phyloP scores from a whole-genome alignment of 306 rosid species.

The Quercus gilva region DNA sequence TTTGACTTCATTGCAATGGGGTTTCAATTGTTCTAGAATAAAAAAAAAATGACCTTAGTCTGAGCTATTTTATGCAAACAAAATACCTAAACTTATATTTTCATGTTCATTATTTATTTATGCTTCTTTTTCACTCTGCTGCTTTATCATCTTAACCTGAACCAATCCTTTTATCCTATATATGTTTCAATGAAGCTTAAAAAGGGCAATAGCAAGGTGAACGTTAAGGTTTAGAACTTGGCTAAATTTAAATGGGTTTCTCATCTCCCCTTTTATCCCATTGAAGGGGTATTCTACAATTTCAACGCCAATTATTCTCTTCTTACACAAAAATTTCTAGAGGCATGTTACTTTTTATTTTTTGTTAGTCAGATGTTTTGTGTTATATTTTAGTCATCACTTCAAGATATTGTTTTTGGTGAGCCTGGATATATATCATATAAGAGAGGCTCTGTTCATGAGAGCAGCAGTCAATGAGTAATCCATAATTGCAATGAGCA shows the following conservation, averaged over 20 bases:
- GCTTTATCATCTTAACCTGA: background rate
- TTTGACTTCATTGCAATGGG: background rate
- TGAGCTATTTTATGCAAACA: background rate
- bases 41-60: background rate
- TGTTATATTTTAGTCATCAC: background rate
- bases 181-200: background rate
- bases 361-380: background rate
- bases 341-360: background rate
- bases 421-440: background rate
- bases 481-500: background rate
- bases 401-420: background rate
- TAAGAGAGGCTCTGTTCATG: background rate
- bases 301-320: too few relatives aligned
- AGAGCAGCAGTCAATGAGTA: background rate
- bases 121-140: background rate
- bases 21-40: background rate
- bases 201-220: background rate
- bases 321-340: background rate
- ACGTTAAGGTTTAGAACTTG: background rate
- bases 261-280: too few relatives aligned
- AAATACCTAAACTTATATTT: background rate
- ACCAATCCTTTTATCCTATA: background rate
- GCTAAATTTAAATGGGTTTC: background rate
- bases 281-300: too few relatives aligned
- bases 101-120: background rate